Conservation (phyloP, 306 rosid genomes). For the Arachis hypogaea region DNA sequence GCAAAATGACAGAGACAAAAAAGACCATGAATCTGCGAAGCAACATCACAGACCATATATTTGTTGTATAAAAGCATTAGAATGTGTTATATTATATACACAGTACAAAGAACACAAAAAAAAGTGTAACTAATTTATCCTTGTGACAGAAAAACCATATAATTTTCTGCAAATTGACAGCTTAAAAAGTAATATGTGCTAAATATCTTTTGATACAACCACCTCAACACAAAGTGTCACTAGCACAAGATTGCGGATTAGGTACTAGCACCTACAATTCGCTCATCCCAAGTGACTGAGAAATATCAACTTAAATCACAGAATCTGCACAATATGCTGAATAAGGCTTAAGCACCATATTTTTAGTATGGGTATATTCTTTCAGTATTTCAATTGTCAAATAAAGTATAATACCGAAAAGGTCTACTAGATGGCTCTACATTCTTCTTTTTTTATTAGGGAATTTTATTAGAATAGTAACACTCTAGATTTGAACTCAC, state of each 20-base stretch:
- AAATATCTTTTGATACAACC: not conserved
- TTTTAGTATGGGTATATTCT: slow-evolving; percentile 7
- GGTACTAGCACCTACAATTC: not conserved
- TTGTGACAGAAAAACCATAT: slow-evolving; percentile 9
- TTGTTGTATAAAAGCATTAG: not conserved
- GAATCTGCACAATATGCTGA: slow-evolving; percentile 22
- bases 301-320: slow-evolving; percentile 1
- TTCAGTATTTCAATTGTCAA: slow-evolving; percentile 9
- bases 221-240: slow-evolving; percentile 14
- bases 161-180: slow-evolving; percentile 15
- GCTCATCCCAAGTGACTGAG: not conserved
- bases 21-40: slow-evolving; percentile 25
- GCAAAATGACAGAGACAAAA: slow-evolving; percentile 28
- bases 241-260: not conserved
- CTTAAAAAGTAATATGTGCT: slow-evolving; percentile 8
- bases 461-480: not conserved
- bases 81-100: not conserved
- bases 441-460: too few relatives aligned
- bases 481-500: slow-evolving; percentile 9
- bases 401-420: slow-evolving; percentile 17
- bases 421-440: not conserved
- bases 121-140: not conserved
- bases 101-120: slow-evolving; percentile 12
- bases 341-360: slow-evolving; percentile 2
- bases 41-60: slow-evolving; percentile 17